Evolutionary conservation across 805 yeast genomes (phyloP).

Genomic region (Komagataella kurtzmanii): DNA sequence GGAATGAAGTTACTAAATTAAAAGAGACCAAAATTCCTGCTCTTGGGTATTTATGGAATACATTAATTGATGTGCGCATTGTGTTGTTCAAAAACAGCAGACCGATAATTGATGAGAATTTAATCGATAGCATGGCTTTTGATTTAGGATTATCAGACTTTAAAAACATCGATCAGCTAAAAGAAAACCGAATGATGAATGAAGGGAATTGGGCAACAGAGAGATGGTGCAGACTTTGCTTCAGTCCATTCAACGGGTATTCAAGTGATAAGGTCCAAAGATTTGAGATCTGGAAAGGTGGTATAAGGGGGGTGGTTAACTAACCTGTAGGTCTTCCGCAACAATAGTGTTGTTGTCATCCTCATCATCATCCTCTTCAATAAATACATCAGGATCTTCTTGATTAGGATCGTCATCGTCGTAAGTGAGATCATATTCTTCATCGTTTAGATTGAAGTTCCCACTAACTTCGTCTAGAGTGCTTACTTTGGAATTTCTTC

Average conservation of each 20-base stretch:
- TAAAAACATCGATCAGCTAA: constrained; percentile 3
- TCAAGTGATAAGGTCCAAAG: constrained; percentile 2
- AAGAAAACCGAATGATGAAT: constrained; percentile 14
- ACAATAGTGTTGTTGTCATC: constrained; percentile 10
- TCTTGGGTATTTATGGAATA: constrained; percentile 43
- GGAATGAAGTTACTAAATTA: constrained; percentile 16
- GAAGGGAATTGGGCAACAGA: constrained; percentile 18
- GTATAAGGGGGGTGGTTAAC: constrained; percentile 11
- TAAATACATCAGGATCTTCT: constrained; percentile 20
- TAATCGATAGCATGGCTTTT: constrained; percentile 12
- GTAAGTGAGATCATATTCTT: constrained; percentile 22
- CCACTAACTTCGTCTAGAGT: constrained; percentile 16
- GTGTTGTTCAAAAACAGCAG: constrained; percentile 27
- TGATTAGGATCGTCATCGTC: constrained; percentile 11
- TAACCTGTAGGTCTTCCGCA: constrained; percentile 26
- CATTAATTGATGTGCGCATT: constrained; percentile 34
- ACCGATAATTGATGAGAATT: constrained; percentile 21
- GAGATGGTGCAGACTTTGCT: constrained; percentile 14
- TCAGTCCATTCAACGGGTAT: constrained; percentile 12
- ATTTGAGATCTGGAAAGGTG: constrained; percentile 25
- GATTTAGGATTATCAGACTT: constrained; percentile 8
- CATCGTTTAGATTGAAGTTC: constrained; percentile 15
- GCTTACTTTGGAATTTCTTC: constrained; percentile 19
- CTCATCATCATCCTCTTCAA: constrained; percentile 22
- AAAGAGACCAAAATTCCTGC: constrained; percentile 31